Evolutionary conservation across 371 early-diverging fungal genomes (phyloP).

Genomic region (Apophysomyces elegans): DNA sequence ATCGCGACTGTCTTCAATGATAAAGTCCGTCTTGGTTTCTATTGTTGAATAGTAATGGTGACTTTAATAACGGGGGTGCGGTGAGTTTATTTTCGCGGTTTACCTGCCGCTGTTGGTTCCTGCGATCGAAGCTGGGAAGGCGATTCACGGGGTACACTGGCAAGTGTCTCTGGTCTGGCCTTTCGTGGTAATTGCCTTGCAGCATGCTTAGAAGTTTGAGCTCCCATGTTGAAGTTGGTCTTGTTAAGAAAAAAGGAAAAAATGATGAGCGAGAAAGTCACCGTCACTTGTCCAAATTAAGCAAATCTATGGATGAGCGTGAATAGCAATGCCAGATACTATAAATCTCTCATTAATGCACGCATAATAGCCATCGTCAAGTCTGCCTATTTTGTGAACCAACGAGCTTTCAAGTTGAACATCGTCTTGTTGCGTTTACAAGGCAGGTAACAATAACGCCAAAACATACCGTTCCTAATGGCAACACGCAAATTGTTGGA

Average conservation of each 20-base stretch:
- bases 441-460: too few species aligned
- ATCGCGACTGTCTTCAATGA: conserved; percentile 41
- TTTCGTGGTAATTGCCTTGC: conserved; percentile 44
- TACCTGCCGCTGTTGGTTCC: too few species aligned
- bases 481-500: too few species aligned
- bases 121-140: conserved; percentile 28
- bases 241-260: not conserved
- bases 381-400: too few species aligned
- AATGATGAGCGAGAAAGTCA: not conserved
- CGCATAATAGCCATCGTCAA: too few species aligned
- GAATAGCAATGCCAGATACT: too few species aligned
- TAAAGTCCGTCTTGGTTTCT: conserved; percentile 30
- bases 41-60: not conserved
- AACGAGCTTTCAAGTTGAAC: too few species aligned
- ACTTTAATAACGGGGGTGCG: too few species aligned
- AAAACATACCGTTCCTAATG: too few species aligned
- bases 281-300: not conserved
- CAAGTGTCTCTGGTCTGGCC: conserved; percentile 32
- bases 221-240: conserved; percentile 37
- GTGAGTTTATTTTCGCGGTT: too few species aligned
- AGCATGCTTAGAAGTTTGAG: conserved; percentile 45
- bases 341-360: too few species aligned
- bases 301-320: not conserved
- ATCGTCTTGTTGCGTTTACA: too few species aligned
- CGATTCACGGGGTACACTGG: conserved; percentile 34